A percentile compares a stretch with the other conserved stretches of the same genome.
These are phyloP conservation scores for Moringa oleifera DNA, from an alignment of 345 rosid genomes.

Conservation along the genomic window DNA sequence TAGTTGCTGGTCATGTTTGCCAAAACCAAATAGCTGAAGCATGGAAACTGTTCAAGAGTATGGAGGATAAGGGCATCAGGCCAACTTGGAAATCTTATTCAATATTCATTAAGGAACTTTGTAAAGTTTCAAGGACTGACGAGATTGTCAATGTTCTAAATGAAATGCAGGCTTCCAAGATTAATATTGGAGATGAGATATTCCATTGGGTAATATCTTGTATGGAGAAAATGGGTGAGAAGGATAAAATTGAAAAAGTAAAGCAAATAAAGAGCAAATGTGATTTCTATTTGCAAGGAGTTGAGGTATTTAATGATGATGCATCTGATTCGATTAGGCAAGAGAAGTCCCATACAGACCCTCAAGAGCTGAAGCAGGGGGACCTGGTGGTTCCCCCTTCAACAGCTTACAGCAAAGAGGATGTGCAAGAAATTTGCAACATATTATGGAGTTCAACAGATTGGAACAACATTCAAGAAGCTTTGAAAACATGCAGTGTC, in stretches of 20 bases:
- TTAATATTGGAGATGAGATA: conserved; percentile 38
- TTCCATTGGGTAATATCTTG: conserved; percentile 49
- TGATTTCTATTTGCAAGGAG: conserved; percentile 18
- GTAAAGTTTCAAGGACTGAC: conserved; percentile 43
- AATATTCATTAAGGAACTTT: conserved; percentile 62
- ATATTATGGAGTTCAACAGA: conserved; percentile 36
- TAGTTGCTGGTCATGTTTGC: conserved; percentile 62
- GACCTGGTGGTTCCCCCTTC: conserved; percentile 18
- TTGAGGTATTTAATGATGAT: conserved; percentile 13
- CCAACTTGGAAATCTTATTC: conserved; percentile 52
- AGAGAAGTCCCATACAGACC: conserved; percentile 16
- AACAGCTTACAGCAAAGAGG: conserved; percentile 27
- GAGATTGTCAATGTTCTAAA: conserved; percentile 47
- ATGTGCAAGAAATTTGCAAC: conserved; percentile 38
- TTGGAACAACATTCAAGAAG: conserved; percentile 44
- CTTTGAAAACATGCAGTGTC: conserved; percentile 42
- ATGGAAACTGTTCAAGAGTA: conserved; percentile 50
- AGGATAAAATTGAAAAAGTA: conserved; percentile 39
- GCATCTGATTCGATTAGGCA: conserved; percentile 9
- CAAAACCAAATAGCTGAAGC: conserved; percentile 59
- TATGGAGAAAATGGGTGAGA: conserved; percentile 60
- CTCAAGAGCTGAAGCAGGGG: conserved; percentile 12
- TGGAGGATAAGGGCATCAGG: conserved; percentile 52
- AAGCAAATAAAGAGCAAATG: conserved; percentile 39
- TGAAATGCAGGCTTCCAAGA: conserved; percentile 48